Evolutionary conservation across 2,329 filamentous ascomycete species (phyloP), one percentile per base, ranked within the genome.

Genomic region (Trichoderma sp.): DNA sequence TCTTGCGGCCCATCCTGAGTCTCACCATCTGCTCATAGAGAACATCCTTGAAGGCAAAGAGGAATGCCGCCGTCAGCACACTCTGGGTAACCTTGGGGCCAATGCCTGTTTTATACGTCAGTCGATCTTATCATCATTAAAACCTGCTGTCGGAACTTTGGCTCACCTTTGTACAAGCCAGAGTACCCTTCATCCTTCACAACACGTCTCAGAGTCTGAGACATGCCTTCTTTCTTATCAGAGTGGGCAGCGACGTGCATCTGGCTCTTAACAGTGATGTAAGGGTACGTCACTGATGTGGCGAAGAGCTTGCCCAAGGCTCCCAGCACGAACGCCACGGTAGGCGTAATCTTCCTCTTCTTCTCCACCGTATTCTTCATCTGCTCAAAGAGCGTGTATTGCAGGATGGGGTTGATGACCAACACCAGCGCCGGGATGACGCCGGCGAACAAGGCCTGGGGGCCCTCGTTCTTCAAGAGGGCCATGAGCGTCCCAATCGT

Each of bases 301-400:
- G 96, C 96, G 71, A 97, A 90, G 72, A 99, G 86, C 87, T 99
- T 99, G 80, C 96, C 94, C 37, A 98, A 78, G 1, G 96, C 96
- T 72, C 96, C 96, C 3, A 99, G 86, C 77, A 96, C 88, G 81
- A 99, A 99, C 61, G 93, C 94, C 74, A 97, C 88, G 68, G 89
- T 91, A 1, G 95, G 93, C 0, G 93, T 97, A 69, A 98, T 88
- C 74, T 91, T 89, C 70, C 83, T 78, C 85, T 84, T 78, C 76
- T 82, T 92, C 87, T 97, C 95, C 68, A 97, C 82, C 31, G 86
- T 76, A 79, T 98, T 97, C 88, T 97, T 98, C 83, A 98, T 85
- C 85, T 99, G 95, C 86, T 99, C 96, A 76, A 98, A 99, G 68
- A 99, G 91, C 19, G 96, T 99, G 82, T 99, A 99, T 83, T 99